Base-by-base conservation (phyloP, 1,139 yeast species). In the Debaryomyces sp. region DNA sequence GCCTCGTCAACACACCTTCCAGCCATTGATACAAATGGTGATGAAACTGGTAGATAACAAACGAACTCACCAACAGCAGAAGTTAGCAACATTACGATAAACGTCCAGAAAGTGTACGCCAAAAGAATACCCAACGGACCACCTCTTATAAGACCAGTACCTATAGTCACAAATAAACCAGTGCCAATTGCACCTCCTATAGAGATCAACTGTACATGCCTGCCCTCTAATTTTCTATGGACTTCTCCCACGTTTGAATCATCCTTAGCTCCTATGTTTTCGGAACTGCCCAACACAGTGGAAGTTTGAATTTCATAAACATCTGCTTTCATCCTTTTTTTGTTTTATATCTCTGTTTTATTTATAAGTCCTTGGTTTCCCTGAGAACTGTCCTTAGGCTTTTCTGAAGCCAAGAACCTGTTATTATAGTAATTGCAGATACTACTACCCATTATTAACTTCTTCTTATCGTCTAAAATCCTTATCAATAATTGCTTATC, bases 31-130 rank as follows among this genome's bases (percentile, higher is more conserved):
- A 78, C 70, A 54, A 80, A 80, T 1, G 84, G 84, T 1, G 96
- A 87, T 43, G 84, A 76, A 7, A 87, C 77, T 0, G 96, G 96
- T 53, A 85, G 66, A 58, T 82, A 87, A 17, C 87, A 84, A 22
- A 88, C 94, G 95, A 89, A 87, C 63, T 89, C 96, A 0, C 91
- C 95, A 4, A 87, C 81, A 1, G 87, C 78, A 21, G 85, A 85
- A 5, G 94, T 88, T 55, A 88, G 79, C 58, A 67, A 61, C 51
- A 83, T 75, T 41, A 87, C 70, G 21, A 88, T 77, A 15, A 77
- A 55, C 44, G 82, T 67, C 81, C 80, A 71, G 54, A 77, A 63
- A 29, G 67, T 55, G 54, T 73, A 51, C 5, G 76, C 68, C 41
- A 78, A 62, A 5, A 78, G 58, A 38, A 78, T 64, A 1, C 79